Percentiles rank a stretch among this genome's conserved stretches.
Conservation (phyloP, 176 grass and related monocot genomes). For the Canna indica region DNA sequence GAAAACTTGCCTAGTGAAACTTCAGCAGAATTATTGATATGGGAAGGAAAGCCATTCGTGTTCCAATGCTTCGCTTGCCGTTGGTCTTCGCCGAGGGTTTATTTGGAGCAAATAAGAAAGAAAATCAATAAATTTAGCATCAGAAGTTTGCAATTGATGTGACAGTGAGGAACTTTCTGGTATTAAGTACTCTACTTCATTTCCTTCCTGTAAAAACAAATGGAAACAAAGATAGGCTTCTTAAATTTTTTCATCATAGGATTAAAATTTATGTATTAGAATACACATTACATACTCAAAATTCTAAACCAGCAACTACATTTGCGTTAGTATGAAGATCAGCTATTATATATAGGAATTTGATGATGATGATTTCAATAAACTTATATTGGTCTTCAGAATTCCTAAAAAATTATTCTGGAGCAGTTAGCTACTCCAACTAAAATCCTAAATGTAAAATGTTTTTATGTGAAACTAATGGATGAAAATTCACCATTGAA, state of each 20-base stretch:
- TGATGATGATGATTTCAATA: too few species aligned
- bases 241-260: not conserved
- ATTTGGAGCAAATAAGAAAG: slow-evolving; percentile 24
- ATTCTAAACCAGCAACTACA: too few species aligned
- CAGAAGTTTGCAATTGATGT: slow-evolving; percentile 1
- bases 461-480: not conserved
- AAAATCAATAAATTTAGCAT: slow-evolving; percentile 10
- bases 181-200: slow-evolving; percentile 15
- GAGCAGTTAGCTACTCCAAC: too few species aligned
- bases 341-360: too few species aligned
- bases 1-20: not conserved
- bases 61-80: slow-evolving; percentile 9
- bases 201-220: not conserved
- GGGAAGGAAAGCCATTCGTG: slow-evolving; percentile 11
- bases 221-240: not conserved
- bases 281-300: too few species aligned
- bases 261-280: too few species aligned
- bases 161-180: slow-evolving; percentile 15
- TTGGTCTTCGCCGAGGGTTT: slow-evolving; percentile 14
- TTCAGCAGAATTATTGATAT: not conserved
- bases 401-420: too few species aligned
- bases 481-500: not conserved
- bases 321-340: too few species aligned
- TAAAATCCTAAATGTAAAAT: not conserved
- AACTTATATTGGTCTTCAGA: too few species aligned